phyloP scores from a whole-genome alignment of 768 basidiomycete genomes.

The Gloeopeniophorella convolvens region DNA sequence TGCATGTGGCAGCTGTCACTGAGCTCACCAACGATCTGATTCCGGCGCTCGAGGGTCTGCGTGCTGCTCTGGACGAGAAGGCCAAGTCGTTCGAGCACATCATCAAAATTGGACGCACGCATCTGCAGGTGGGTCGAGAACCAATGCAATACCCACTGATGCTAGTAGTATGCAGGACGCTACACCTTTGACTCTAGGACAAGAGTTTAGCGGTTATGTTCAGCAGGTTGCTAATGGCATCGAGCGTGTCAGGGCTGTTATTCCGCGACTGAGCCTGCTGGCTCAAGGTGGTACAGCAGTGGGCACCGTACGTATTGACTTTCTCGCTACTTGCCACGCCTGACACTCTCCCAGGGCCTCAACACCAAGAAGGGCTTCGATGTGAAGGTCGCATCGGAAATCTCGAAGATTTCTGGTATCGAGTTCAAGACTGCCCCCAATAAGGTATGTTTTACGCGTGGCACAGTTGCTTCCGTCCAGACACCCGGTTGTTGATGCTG shows the following conservation, averaged over 20 bases:
- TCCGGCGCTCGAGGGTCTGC: slow-evolving; percentile 80
- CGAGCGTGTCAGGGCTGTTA: slow-evolving; percentile 67
- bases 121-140: slow-evolving; percentile 57
- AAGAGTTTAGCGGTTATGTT: slow-evolving; percentile 98
- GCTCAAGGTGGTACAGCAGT: slow-evolving; percentile 99
- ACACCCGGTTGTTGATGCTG: background rate
- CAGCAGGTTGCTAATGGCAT: slow-evolving; percentile 91
- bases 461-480: background rate
- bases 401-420: slow-evolving; percentile 85
- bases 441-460: slow-evolving; percentile 52
- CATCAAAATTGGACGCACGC: slow-evolving; percentile 98
- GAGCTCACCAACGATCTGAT: slow-evolving; percentile 76
- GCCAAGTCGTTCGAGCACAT: slow-evolving; percentile 80
- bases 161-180: slow-evolving; percentile 60
- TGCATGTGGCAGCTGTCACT: slow-evolving; percentile 95
- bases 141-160: background rate
- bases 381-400: slow-evolving; percentile 85
- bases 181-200: slow-evolving; percentile 93
- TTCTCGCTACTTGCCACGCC: background rate
- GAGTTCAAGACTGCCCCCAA: slow-evolving; percentile 96
- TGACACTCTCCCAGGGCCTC: slow-evolving; percentile 55
- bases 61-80: slow-evolving; percentile 80
- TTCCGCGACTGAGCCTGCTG: slow-evolving; percentile 82
- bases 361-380: slow-evolving; percentile 98
- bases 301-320: slow-evolving; percentile 68